Base-by-base conservation (phyloP, 352 stramenopile species). In the Phytophthora meadii region DNA sequence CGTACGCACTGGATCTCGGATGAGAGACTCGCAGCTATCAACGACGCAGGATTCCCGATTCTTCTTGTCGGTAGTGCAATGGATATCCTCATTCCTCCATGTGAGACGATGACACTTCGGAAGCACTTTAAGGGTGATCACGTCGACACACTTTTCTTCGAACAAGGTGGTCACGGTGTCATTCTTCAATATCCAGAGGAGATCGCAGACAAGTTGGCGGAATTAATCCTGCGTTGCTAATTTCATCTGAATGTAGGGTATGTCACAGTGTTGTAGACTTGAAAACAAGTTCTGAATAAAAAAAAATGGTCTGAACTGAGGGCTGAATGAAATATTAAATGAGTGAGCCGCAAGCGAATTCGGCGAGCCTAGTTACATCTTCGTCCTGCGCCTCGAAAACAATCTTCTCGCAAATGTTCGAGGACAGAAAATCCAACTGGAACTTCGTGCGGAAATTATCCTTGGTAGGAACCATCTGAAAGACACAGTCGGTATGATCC, bases 171-270 rank as follows among this genome's bases (percentile, higher is more conserved):
- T 9, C 77, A 87, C 37, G 74, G 72, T 14, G 58, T 84, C 17
- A 65, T 69, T 40, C 54, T 80, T n/a, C 77, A 86, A 59, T 81
- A 71, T 25, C 47, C 74, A 1, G 73, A 81, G 6, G 73, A 81
- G 50, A 52, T 76, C 7, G 63, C 44, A 5, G 70, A 75, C 24
- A 44, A 30, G 17, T 48, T 74, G 2, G 45, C 62, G 4, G 14
- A 51, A 11, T 55, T 63, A 50, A 24, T 74, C 30, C 24, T 62
- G 42, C 50, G 56, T 17, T 73, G 55, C 15, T 66, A 28, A 36
- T 14, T 34, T 11, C 22, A 0, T 22, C 22, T 22, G 22, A 22
- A 22, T 22, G 22, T 22, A 22, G 22, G 22, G 22, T 22, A 22
- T 22, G 22, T 0, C 22, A 22, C 22, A 22, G 22, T 22, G 22